These are phyloP conservation scores for Grosmannia clavigera DNA, from an alignment of 2,329 filamentous ascomycete genomes.

Conservation along the genomic window DNA sequence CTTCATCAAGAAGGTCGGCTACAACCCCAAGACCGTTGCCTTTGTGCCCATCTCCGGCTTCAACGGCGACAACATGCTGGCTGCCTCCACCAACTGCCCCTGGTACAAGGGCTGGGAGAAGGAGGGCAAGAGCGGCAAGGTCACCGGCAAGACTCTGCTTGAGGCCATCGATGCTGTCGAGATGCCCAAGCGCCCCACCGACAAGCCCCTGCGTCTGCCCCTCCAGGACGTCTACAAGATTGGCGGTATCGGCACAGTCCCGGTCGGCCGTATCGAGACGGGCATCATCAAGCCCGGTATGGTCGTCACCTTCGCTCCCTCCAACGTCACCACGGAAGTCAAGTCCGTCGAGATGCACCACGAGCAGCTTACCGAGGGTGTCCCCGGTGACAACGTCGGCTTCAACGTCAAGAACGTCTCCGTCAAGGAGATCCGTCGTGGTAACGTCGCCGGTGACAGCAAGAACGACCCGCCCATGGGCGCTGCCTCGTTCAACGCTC, in stretches of 20 bases:
- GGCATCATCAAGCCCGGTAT: conserved; percentile 84
- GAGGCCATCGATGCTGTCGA: conserved; percentile 98
- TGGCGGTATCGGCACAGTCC: conserved; percentile 98
- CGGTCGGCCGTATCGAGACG: conserved; percentile 99
- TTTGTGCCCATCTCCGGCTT: conserved; percentile 99
- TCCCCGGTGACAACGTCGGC: conserved; percentile 99
- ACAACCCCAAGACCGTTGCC: conserved; percentile 97
- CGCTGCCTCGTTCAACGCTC: conserved; percentile 91
- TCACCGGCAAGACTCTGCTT: conserved; percentile 90
- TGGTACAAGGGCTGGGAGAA: conserved; percentile 99
- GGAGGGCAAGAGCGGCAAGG: conserved; percentile 84
- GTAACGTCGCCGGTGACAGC: conserved; percentile 99
- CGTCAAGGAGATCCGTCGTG: conserved; percentile 99
- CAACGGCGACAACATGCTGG: conserved; percentile 99
- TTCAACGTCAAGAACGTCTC: conserved; percentile 99
- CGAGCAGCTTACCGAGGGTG: conserved; percentile 92
- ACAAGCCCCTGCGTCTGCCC: conserved; percentile 99
- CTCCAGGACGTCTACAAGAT: conserved; percentile 99
- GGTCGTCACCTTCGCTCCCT: conserved; percentile 96
- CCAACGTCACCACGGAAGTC: conserved; percentile 99
- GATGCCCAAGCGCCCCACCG: conserved; percentile 79
- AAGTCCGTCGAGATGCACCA: conserved; percentile 99
- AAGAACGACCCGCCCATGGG: conserved; percentile 96
- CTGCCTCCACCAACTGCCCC: conserved; percentile 79
- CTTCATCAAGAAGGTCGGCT: conserved; percentile 99